Percentiles rank a stretch among this genome's conserved stretches.
Evolutionary conservation across 352 stramenopile genomes (phyloP).

Genomic region (Phytophthora aleatoria): DNA sequence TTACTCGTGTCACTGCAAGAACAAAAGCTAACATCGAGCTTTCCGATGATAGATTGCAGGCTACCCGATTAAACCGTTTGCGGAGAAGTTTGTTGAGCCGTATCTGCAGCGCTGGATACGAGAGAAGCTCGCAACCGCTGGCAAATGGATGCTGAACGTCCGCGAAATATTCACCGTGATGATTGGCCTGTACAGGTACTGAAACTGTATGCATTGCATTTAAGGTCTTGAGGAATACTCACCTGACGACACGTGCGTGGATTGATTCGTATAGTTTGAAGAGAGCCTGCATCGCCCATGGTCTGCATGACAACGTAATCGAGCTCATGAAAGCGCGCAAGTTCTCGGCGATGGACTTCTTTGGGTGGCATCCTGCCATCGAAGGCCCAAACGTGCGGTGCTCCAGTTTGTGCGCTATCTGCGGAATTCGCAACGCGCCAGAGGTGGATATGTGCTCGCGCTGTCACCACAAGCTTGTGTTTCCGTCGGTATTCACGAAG

Average conservation of each 20-base stretch:
- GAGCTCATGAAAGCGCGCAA: slow-evolving; percentile 65
- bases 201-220: neutral
- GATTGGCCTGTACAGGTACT: slow-evolving; percentile 77
- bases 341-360: slow-evolving; percentile 71
- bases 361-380: slow-evolving; percentile 82
- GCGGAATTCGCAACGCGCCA: slow-evolving; percentile 75
- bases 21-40: slow-evolving; percentile 5
- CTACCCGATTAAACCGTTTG: slow-evolving; percentile 83
- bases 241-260: neutral
- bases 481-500: slow-evolving; percentile 80
- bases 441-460: slow-evolving; percentile 55
- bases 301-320: slow-evolving; percentile 53
- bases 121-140: slow-evolving; percentile 59
- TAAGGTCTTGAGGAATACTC: neutral
- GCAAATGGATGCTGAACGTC: slow-evolving; percentile 60
- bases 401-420: slow-evolving; percentile 75
- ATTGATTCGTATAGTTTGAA: slow-evolving; percentile 48
- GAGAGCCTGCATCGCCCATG: slow-evolving; percentile 63
- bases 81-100: slow-evolving; percentile 75
- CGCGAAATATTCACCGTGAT: slow-evolving; percentile 80
- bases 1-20: neutral
- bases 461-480: slow-evolving; percentile 66
- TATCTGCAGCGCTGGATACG: slow-evolving; percentile 83
- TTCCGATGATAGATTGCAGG: slow-evolving; percentile 55
- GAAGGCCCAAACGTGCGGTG: slow-evolving; percentile 74